Evolutionary conservation across 1,139 yeast species (phyloP), one percentile per base, ranked within the genome.

Genomic region (Taphrina betulina): DNA sequence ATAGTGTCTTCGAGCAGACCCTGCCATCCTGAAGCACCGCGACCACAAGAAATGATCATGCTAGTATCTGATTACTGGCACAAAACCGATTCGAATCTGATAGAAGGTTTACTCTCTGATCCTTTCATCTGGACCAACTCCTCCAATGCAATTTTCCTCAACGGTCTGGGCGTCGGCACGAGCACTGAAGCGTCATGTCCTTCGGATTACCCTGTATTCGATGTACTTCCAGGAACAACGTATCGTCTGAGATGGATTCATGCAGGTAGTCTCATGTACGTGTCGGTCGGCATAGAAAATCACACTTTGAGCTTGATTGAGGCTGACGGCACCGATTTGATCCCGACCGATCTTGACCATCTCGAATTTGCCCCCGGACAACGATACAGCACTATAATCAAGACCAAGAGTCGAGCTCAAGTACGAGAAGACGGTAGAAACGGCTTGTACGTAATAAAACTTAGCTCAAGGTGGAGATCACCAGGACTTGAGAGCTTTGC

Each of bases 251-350:
- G 82, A 57, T 68, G 80, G 50, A 73, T 75, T 60, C 80, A 80
- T 61, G 73, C 76, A 61, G 84, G 84, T 31, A 72, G 77, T 67
- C 79, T 79, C 64, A 79, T 77, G 20, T 73, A 81, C 16, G 81
- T 78, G 66, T 77, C 75, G 60, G 65, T 78, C 58, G 77, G 74
- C 65, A 71, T 79, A 62, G 80, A 79, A 63, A 76, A 16, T 59
- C 85, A 81, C 65, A 73, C 69, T n/a, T 68, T 83, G 50, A 73
- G 73, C 3, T 72, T 83, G 20, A 78, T 83, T 33, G 89, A 82
- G 66, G 80, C 84, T 28, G 95, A 85, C 68, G 89, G 92, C 59
- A 74, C 83, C n/a, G 74, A 72, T 54, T 81, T 83, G n/a, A 76
- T 80, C 63, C 82, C 81, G 3, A 71, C 74, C 53, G 71, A 69